Conservation (phyloP, 2,329 filamentous ascomycete genomes). For the Aureobasidium sp. region DNA sequence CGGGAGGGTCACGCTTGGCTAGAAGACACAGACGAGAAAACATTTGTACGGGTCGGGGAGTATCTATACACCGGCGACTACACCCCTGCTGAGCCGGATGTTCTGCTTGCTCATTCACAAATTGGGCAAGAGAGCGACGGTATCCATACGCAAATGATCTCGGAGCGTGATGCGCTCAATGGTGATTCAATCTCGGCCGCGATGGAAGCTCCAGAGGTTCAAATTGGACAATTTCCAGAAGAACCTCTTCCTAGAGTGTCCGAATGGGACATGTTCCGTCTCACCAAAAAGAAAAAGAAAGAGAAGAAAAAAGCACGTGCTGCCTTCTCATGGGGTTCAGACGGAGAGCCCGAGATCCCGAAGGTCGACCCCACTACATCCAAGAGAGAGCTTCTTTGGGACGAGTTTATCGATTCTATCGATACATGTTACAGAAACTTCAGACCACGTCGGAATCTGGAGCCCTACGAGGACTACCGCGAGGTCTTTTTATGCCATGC, state of each 20-base stretch:
- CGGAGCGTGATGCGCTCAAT: background rate
- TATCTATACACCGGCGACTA: slow-evolving; percentile 44
- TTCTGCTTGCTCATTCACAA: background rate
- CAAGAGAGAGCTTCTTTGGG: background rate
- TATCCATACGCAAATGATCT: background rate
- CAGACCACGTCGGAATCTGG: background rate
- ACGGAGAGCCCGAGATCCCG: background rate
- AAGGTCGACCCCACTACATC: background rate
- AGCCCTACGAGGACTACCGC: slow-evolving; percentile 16
- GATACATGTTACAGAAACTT: background rate
- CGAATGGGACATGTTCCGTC: background rate
- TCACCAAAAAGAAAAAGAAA: background rate
- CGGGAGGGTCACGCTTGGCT: slow-evolving; percentile 30
- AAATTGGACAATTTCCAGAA: background rate
- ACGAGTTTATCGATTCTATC: background rate
- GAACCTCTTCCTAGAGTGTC: background rate
- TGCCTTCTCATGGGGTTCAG: background rate
- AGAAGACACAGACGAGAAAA: slow-evolving; percentile 39
- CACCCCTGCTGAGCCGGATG: slow-evolving; percentile 13
- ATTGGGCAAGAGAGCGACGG: background rate
- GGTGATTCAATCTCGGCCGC: background rate
- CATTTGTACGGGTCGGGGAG: slow-evolving; percentile 40
- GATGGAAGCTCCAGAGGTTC: background rate
- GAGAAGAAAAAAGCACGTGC: background rate
- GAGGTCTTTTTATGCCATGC: slow-evolving; percentile 33